Percentiles rank a stretch among this genome's conserved stretches.
Conservation (phyloP, 2,329 filamentous ascomycete species). For the Chaetomiaceae sp. region DNA sequence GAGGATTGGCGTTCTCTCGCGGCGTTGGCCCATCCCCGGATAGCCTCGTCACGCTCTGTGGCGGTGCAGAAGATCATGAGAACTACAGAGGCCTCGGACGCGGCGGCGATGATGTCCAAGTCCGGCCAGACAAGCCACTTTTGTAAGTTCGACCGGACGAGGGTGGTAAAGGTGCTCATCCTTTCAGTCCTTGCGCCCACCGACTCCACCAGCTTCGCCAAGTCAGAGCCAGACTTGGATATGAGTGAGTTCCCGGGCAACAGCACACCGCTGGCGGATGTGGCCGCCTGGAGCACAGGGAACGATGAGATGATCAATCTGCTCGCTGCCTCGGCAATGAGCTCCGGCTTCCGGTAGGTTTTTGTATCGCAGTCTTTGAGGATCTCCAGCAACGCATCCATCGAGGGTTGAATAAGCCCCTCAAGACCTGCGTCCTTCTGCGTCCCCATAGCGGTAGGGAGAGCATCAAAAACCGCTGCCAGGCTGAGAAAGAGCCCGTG, state of each 20-base stretch:
- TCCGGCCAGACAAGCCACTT: conserved; percentile 50
- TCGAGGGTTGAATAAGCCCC: conserved; percentile 22
- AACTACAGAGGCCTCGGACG: conserved; percentile 48
- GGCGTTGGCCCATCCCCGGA: conserved; percentile 45
- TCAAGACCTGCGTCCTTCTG: background rate
- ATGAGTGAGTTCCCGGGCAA: conserved; percentile 28
- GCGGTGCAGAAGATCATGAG: conserved; percentile 44
- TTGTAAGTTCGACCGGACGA: conserved; percentile 35
- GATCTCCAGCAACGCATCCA: conserved; percentile 34
- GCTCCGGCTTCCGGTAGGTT: conserved; percentile 56
- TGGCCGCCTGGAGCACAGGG: conserved; percentile 43
- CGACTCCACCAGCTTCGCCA: conserved; percentile 16
- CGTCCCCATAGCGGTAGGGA: conserved; percentile 32
- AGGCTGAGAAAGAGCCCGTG: conserved; percentile 63
- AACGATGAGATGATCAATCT: conserved; percentile 52
- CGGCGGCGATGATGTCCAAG: conserved; percentile 44
- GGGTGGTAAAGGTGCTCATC: conserved; percentile 13
- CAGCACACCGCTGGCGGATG: conserved; percentile 26
- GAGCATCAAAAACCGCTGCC: conserved; percentile 52
- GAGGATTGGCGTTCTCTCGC: conserved; percentile 35
- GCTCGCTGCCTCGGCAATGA: conserved; percentile 59
- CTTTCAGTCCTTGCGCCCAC: conserved; percentile 5
- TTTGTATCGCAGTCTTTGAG: conserved; percentile 40
- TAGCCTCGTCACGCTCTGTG: conserved; percentile 35
- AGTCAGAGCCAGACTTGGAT: conserved; percentile 12